These are phyloP conservation scores for Saprolegnia parasitica DNA, from an alignment of 352 stramenopile genomes.

Conservation along the genomic window DNA sequence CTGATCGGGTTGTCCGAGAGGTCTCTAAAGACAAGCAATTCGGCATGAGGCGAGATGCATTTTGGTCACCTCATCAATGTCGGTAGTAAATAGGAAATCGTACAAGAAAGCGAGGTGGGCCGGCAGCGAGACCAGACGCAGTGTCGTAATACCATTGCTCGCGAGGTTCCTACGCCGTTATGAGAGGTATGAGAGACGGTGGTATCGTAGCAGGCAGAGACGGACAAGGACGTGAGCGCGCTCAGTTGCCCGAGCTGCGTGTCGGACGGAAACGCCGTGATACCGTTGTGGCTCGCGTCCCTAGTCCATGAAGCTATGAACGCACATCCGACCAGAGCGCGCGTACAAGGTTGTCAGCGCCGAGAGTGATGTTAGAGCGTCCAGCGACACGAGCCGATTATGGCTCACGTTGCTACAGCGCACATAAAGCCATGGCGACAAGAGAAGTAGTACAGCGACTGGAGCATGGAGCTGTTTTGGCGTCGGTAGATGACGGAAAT, in stretches of 20 bases:
- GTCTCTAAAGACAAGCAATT: neutral
- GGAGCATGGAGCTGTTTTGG: neutral
- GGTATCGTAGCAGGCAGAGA: neutral
- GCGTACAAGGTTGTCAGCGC: neutral
- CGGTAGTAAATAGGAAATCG: too few relatives aligned
- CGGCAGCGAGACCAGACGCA: neutral
- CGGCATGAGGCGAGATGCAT: neutral
- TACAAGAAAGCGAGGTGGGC: neutral
- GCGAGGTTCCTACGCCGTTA: neutral
- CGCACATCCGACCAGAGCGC: neutral
- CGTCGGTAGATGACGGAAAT: neutral
- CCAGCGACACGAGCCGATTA: neutral
- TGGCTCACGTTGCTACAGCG: neutral
- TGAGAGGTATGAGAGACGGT: neutral
- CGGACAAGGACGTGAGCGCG: neutral
- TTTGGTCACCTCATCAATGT: too few relatives aligned
- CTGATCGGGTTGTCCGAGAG: neutral
- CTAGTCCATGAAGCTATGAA: neutral
- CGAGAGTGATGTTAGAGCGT: neutral
- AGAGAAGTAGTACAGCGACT: neutral
- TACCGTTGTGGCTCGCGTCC: neutral
- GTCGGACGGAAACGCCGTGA: neutral
- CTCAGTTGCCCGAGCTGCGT: neutral
- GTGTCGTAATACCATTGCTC: neutral
- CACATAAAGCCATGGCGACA: neutral